Percentiles rank a stretch among this genome's conserved stretches.
Evolutionary conservation across 176 grass and related monocot genomes (phyloP).

Genomic region (Neostapfia colusana): DNA sequence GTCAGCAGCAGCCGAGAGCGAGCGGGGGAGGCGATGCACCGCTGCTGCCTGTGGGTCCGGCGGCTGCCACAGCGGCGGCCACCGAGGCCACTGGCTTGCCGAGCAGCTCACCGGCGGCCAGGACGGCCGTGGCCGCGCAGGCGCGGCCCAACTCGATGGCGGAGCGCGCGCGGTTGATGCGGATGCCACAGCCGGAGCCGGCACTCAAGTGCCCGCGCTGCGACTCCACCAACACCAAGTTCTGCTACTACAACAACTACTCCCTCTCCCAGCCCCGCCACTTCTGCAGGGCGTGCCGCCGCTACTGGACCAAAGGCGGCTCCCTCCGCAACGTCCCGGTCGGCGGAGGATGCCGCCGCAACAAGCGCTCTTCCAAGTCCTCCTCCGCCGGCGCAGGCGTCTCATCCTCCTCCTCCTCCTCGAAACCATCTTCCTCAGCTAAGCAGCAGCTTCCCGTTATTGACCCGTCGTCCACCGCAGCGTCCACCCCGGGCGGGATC

Average conservation of each 20-base stretch:
- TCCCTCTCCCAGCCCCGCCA: slow-evolving; percentile 91
- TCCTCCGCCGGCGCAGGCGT: slow-evolving; percentile 23
- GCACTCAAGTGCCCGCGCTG: slow-evolving; percentile 87
- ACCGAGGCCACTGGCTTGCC: slow-evolving; percentile 31
- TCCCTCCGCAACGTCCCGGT: slow-evolving; percentile 85
- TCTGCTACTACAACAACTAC: slow-evolving; percentile 99
- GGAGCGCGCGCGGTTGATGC: slow-evolving; percentile 64
- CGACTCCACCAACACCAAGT: slow-evolving; percentile 97
- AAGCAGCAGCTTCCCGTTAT: not conserved
- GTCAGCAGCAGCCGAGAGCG: slow-evolving; percentile 44
- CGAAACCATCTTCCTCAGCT: slow-evolving; percentile 48
- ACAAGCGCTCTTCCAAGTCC: slow-evolving; percentile 70
- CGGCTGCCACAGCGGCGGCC: not conserved
- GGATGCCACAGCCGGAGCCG: slow-evolving; percentile 76
- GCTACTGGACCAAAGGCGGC: slow-evolving; percentile 96
- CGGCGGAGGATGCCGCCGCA: slow-evolving; percentile 84
- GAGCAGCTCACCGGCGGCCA: slow-evolving; percentile 45
- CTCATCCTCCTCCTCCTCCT: slow-evolving; percentile 45
- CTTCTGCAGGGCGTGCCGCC: slow-evolving; percentile 94
- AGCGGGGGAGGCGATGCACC: slow-evolving; percentile 48
- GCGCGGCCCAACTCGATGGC: slow-evolving; percentile 68
- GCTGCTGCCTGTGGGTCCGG: slow-evolving; percentile 36
- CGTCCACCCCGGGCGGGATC: slow-evolving; percentile 26
- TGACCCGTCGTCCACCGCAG: slow-evolving; percentile 31
- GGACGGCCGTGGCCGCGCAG: not conserved